Evolutionary conservation across 1,284 basidiomycete species (phyloP).

Genomic region (Mycosarcoma maydis): DNA sequence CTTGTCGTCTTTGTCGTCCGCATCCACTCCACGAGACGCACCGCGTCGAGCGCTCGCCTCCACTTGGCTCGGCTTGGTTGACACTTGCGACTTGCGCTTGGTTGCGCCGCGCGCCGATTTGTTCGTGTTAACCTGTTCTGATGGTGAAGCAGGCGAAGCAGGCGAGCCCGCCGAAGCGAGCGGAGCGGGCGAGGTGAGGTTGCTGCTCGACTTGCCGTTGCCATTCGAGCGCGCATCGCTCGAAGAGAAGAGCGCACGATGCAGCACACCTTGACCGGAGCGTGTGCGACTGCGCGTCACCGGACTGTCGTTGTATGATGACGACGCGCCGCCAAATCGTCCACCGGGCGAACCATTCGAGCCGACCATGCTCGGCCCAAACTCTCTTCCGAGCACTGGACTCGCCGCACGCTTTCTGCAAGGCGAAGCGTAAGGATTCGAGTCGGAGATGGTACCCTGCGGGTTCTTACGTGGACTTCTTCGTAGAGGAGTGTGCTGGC

Average conservation of each 20-base stretch:
- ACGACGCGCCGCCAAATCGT: constrained; percentile 10
- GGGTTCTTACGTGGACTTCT: constrained; percentile 65
- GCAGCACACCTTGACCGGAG: constrained; percentile 31
- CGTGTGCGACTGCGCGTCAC: constrained; percentile 50
- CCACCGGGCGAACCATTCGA: constrained; percentile 11
- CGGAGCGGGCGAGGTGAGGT: constrained; percentile 49
- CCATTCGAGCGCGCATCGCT: constrained; percentile 28
- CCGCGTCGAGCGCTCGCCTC: constrained; percentile 9
- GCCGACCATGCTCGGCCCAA: background rate
- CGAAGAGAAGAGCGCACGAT: constrained; percentile 47
- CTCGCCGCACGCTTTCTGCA: constrained; percentile 13
- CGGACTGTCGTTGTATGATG: constrained; percentile 38
- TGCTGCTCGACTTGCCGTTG: constrained; percentile 42
- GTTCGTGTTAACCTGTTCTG: constrained; percentile 18
- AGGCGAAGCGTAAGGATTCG: constrained; percentile 61
- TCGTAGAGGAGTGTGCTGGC: constrained; percentile 34
- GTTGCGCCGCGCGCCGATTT: constrained; percentile 11
- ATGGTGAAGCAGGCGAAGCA: no score
- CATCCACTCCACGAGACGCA: constrained; percentile 4
- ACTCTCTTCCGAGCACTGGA: constrained; percentile 21
- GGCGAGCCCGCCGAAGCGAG: constrained; percentile 27
- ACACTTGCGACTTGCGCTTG: constrained; percentile 19
- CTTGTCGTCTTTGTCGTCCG: constrained; percentile 30
- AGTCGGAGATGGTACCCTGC: constrained; percentile 47
- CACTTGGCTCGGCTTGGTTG: constrained; percentile 13